Evolutionary conservation across 371 early-diverging fungal genomes (phyloP), one percentile per base, ranked within the genome.

Genomic region (Choanephora cucurbitarum): DNA sequence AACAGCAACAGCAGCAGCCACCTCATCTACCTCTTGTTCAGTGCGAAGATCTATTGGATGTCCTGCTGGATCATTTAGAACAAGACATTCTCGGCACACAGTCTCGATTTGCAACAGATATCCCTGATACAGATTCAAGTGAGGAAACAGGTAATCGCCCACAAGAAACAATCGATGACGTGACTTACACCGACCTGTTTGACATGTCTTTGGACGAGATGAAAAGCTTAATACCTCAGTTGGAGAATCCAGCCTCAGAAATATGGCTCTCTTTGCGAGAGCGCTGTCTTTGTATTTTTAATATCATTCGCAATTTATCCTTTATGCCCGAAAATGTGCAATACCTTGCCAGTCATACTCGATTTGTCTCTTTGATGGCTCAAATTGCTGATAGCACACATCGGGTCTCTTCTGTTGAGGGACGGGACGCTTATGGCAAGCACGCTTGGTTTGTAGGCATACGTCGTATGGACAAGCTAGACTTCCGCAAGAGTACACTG

Each of bases 221-320:
- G 80, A 80, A 80, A 51, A 74, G 77, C 22, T 45, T 80, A 58
- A 76, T 76, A n/a, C 77, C 74, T 13, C 60, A 57, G 17, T 49
- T 76, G 18, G 77, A 76, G 37, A 44, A 74, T 10, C 59, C 73
- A 1, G 69, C 77, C 1, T 76, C 77, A 0, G 77, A 80, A 31
- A 34, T 69, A 13, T 79, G 80, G 80, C 45, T 70, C 7, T 79
- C 80, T 5, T 46, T 67, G 15, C 66, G 80, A 17, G 76, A 79
- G 42, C 60, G 77, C 37, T 76, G 77, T 22, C 47, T 76, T n/a
- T 80, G 80, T 28, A 64, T 80, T 2, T 66, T 80, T 46, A 82
- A 82, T 51, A 72, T 82, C 33, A 62, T 88, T 21, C 80, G 86
- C 22, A 88, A 87, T 46, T 53, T 88, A 42, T 85, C 89, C 7